Percentiles rank a stretch among this genome's conserved stretches.
Evolutionary conservation across 1,284 basidiomycete genomes (phyloP).

Genomic region (Austroboletus niveus): DNA sequence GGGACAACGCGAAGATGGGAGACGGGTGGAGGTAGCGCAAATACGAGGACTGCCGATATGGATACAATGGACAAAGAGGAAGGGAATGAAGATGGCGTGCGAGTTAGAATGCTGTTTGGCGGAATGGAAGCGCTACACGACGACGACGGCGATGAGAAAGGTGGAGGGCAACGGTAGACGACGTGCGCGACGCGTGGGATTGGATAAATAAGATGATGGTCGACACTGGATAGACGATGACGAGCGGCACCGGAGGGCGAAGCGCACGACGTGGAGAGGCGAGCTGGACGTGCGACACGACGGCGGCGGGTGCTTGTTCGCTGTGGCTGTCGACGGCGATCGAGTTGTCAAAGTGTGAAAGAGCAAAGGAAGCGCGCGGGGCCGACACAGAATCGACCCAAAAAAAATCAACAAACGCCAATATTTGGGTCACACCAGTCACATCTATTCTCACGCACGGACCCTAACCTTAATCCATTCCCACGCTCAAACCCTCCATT

Average conservation of each 20-base stretch:
- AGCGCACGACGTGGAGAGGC: constrained; percentile 22
- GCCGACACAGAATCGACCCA: constrained; percentile 41
- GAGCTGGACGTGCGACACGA: constrained; percentile 31
- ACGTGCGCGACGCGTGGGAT: constrained; percentile 39
- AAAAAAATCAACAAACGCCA: constrained; percentile 40
- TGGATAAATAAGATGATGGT: constrained; percentile 31
- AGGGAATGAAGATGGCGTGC: constrained; percentile 23
- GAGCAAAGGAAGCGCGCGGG: constrained; percentile 45
- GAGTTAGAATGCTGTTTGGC: constrained; percentile 25
- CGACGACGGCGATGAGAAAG: constrained; percentile 15
- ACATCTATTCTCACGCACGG: constrained; percentile 40
- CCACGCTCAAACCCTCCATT: constrained; percentile 28
- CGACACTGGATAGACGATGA: constrained; percentile 19
- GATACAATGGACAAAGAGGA: constrained; percentile 33
- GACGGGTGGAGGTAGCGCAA: constrained; percentile 28
- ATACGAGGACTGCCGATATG: constrained; percentile 34
- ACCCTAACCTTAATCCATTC: constrained; percentile 38
- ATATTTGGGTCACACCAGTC: constrained; percentile 40
- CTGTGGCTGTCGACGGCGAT: constrained; percentile 36
- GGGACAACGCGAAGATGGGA: constrained; percentile 21
- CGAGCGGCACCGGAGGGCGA: constrained; percentile 18
- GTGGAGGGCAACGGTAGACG: constrained; percentile 25
- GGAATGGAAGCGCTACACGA: constrained; percentile 16
- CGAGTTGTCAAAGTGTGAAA: constrained; percentile 42
- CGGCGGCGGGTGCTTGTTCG: constrained; percentile 31